Base-by-base conservation (phyloP, 202 grass and related monocot genomes). In the Carex arenaria region DNA sequence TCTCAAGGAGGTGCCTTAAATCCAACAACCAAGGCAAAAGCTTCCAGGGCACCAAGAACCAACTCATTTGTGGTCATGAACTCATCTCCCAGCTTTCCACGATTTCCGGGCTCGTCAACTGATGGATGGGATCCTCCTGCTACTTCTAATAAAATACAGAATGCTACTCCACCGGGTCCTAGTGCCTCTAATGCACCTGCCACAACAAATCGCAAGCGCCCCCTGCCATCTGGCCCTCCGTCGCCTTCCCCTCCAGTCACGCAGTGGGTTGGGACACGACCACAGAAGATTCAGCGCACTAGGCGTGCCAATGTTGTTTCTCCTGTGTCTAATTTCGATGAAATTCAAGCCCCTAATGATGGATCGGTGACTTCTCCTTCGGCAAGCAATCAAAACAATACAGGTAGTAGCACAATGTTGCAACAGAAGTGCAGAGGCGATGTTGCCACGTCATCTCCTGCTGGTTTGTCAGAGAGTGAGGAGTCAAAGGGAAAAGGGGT, bases 241-340 rank as follows among this genome's bases (percentile, higher is more conserved):
- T 92, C 94, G 78, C 85, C 90, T 7, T 92, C 94, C 79, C 85
- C 91, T 65, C 86, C 92, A 77, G 90, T 94, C 61, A 67, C 94
- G 34, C 84, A 86, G 36, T 97, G 94, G 94, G 90, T 82, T 6
- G 91, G 94, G 20, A 88, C 94, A 74, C 91, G 92, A 10, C 87
- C 91, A 78, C 92, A 92, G 61, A 97, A 97, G 85, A 97, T 94
- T 15, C 91, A 92, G 13, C 86, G 94, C 42, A 92, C 90, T 72
- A 92, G 94, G 86, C 87, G 94, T 83, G 85, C 92, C 63, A 90
- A 94, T 85, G 87, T 97, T 70, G 90, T 97, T 84, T 90, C 94
- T 87, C 94, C 94, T 64, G 90, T 97, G 43, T 92, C 94, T 80
- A 94, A 94, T 86, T 92, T 90, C 80, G 94, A 97, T 28, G 94